Evolutionary conservation across 78 protist genomes (phyloP), one percentile per base, ranked within the genome.

Genomic region (Speleostelium caveatum): DNA sequence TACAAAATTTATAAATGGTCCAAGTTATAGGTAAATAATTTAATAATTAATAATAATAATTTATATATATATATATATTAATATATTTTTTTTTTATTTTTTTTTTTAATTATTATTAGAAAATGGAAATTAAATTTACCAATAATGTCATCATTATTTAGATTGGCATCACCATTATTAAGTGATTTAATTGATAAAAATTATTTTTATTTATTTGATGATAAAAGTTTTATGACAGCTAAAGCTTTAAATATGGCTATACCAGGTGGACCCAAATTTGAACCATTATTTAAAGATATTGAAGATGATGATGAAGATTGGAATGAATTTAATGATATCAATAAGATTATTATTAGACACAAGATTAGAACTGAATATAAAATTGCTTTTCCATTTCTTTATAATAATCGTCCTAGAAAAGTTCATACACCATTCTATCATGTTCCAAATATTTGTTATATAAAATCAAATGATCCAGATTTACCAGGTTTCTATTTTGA

Each of bases 211-310:
- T 92, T 99, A 38, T 99, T 99, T 78, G 99, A 99, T 93, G 22
- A 73, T 56, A 71, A 91, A 61, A 62, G 98, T 24, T 99, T 99
- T 90, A 79, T 96, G 87, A 99, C 99, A 26, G 97, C 99, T n/a
- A 99, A 99, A 91, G 98, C 99, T 30, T 90, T 99, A 61, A 98
- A 97, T 83, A 33, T 96, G 86, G 99, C 99, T 35, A 95, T 99
- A 16, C 99, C 99, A 1, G 99, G 99, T 19, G 99, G 99, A 0
- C 99, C 99, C 3, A 98, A 97, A 86, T 99, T 98, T 91, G 99
- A 99, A 79, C 99, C 99, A 36, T 88, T 99, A 30, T 97, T 71
- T 95, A 86, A 98, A 17, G 99, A 99, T 78, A 53, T 74, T 14
- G 96, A 97, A 10, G 94, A 38, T 33, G 53, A 45, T 10, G 97